Evolutionary conservation across 768 basidiomycete genomes (phyloP), one percentile per base, ranked within the genome.

Genomic region (Asterophora parasitica): DNA sequence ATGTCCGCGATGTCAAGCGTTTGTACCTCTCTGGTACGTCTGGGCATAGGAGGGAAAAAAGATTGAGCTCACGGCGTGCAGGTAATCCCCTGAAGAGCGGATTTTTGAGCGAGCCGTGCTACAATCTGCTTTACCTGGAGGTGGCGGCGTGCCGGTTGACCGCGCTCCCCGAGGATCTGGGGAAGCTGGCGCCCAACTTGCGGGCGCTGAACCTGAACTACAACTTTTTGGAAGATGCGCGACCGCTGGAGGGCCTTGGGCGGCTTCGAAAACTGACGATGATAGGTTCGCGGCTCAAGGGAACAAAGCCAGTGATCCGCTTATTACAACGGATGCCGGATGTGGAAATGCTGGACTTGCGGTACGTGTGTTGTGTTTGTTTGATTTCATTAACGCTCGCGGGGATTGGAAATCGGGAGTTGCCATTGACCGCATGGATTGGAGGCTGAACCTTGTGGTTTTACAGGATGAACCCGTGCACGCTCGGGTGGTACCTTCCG

Each of bases 201-300:
- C 83, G 92, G 46, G 84, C 84, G 50, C 71, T 98, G 67, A 97
- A 97, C 73, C 79, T 97, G 55, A 95, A 98, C 75, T 95, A 96
- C 75, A 98, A 98, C 66, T 97, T 94, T 66, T 62, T 98, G 64
- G 82, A 92, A 57, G 83, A 88, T 58, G 67, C 80, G 44, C 65
- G 76, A 53, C 67, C 72, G 42, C 71, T 99, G 48, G 76, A 77
- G 43, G 91, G 88, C 10, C 74, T 97, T 52, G 72, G 67, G 50
- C 72, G 90, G 60, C 68, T 98, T 66, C 78, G 81, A 55, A 93
- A 90, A 73, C 68, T 98, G 59, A 91, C 82, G 36, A 77, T 92
- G 48, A 87, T 98, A 57, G 95, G 93, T 48, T 84, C 79, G 55
- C 76, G 93, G 58, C 61, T 97, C 60, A 80, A 81, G 66, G 82